These are phyloP conservation scores for Mycena crocata DNA, from an alignment of 768 basidiomycete species.

Conservation along the genomic window DNA sequence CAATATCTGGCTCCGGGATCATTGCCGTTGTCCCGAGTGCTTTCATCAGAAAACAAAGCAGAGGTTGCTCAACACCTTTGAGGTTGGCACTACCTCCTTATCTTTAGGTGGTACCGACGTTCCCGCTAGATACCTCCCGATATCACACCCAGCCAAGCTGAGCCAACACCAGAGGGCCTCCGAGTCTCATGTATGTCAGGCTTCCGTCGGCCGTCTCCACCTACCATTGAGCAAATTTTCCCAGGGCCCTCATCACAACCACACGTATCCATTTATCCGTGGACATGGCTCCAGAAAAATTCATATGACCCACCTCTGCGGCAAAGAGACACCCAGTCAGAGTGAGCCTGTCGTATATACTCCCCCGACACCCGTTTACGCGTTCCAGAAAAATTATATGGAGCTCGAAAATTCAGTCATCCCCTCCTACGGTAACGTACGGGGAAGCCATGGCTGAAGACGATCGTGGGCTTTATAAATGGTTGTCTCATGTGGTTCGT, in stretches of 20 bases:
- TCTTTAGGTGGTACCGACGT: not conserved
- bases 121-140: constrained; percentile 76
- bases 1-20: constrained; percentile 92
- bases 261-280: constrained; percentile 89
- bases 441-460: constrained; percentile 77
- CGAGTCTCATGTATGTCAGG: constrained; percentile 73
- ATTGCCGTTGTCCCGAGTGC: constrained; percentile 89
- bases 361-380: not conserved
- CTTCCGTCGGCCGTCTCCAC: not conserved
- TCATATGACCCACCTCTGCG: constrained; percentile 81
- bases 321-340: constrained; percentile 43
- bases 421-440: constrained; percentile 80
- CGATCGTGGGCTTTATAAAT: constrained; percentile 78
- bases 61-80: constrained; percentile 87
- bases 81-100: constrained; percentile 56
- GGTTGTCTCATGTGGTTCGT: constrained; percentile 84
- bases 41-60: constrained; percentile 93
- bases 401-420: constrained; percentile 79
- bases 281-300: constrained; percentile 83
- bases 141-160: constrained; percentile 71
- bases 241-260: constrained; percentile 67
- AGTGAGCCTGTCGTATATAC: constrained; percentile 54
- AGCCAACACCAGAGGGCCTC: constrained; percentile 71
- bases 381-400: constrained; percentile 75
- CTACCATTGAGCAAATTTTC: constrained; percentile 1